phyloP scores from a whole-genome alignment of 2,329 filamentous ascomycete species.

The Neonectria coccinea region DNA sequence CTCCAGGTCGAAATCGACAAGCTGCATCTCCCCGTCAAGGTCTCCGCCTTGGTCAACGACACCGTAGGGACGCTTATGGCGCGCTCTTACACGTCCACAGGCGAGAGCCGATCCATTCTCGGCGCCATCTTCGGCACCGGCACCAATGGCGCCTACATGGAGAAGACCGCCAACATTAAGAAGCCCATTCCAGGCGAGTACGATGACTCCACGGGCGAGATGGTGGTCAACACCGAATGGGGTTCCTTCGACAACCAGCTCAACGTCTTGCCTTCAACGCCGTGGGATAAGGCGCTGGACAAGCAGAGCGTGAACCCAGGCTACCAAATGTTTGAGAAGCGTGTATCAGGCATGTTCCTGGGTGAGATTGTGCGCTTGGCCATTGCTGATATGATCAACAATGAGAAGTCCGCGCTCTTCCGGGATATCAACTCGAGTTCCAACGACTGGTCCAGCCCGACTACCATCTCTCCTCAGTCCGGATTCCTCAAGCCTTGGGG shows the following conservation, averaged over 20 bases:
- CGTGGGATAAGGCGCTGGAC: conserved; percentile 85
- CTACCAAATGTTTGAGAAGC: conserved; percentile 99
- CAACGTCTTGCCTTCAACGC: conserved; percentile 85
- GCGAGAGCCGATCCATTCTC: conserved; percentile 87
- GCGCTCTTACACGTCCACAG: conserved; percentile 91
- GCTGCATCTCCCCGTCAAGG: conserved; percentile 86
- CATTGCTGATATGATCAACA: conserved; percentile 77
- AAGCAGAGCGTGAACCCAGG: conserved; percentile 87
- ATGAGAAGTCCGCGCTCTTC: conserved; percentile 77
- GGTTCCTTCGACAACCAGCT: conserved; percentile 97
- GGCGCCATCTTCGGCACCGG: conserved; percentile 98
- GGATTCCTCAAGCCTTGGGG: conserved; percentile 85
- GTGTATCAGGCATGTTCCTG: conserved; percentile 97
- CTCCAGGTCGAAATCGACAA: conserved; percentile 91
- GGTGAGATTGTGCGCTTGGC: conserved; percentile 90
- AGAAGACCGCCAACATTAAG: conserved; percentile 87
- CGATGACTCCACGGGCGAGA: conserved; percentile 85
- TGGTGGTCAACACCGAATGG: conserved; percentile 99
- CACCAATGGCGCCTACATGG: conserved; percentile 96
- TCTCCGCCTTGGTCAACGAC: conserved; percentile 97
- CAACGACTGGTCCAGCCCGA: conserved; percentile 78
- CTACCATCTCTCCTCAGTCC: conserved; percentile 73
- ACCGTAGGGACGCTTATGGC: conserved; percentile 98
- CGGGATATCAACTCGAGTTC: conserved; percentile 77
- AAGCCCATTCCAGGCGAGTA: conserved; percentile 79